Percentiles rank a stretch among this genome's conserved stretches.
Evolutionary conservation across 2,329 filamentous ascomycete species (phyloP).

Genomic region (Proliferodiscus dingleyae): DNA sequence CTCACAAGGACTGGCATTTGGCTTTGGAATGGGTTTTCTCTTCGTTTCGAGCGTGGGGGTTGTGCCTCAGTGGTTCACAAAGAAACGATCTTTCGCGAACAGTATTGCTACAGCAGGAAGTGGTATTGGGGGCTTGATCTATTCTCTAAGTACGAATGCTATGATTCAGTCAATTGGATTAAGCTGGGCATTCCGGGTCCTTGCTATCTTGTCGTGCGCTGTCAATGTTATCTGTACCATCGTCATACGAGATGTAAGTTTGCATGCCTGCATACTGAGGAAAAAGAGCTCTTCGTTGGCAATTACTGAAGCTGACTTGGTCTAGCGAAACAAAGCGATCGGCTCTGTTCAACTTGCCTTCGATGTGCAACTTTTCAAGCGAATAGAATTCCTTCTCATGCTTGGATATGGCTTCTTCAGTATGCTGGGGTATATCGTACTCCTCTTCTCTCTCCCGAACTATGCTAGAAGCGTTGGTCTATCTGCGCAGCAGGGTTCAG

Average conservation of each 20-base stretch:
- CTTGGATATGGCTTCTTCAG: constrained; percentile 65
- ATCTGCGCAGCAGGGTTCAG: constrained; percentile 59
- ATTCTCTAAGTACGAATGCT: constrained; percentile 47
- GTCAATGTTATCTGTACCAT: constrained; percentile 61
- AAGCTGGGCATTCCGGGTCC: constrained; percentile 51
- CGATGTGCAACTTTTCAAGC: constrained; percentile 56
- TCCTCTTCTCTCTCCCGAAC: constrained; percentile 72
- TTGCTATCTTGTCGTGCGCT: constrained; percentile 51
- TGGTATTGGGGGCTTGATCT: constrained; percentile 65
- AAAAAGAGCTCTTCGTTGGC: no score
- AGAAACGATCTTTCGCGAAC: constrained; percentile 50
- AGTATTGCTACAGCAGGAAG: constrained; percentile 62
- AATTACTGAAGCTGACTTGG: neutral
- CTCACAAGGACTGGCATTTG: constrained; percentile 70
- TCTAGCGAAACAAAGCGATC: constrained; percentile 59
- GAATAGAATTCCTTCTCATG: constrained; percentile 58
- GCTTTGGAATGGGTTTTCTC: constrained; percentile 71
- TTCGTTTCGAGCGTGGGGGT: constrained; percentile 63
- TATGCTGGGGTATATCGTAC: constrained; percentile 68
- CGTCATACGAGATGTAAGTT: constrained; percentile 53
- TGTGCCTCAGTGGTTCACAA: constrained; percentile 57
- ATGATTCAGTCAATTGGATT: constrained; percentile 51
- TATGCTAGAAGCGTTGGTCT: constrained; percentile 67
- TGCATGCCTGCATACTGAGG: no score
- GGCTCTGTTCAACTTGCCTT: constrained; percentile 65